Evolutionary conservation across 1,139 yeast species (phyloP), one percentile per base, ranked within the genome.

Genomic region (Meyerozyma sp.): DNA sequence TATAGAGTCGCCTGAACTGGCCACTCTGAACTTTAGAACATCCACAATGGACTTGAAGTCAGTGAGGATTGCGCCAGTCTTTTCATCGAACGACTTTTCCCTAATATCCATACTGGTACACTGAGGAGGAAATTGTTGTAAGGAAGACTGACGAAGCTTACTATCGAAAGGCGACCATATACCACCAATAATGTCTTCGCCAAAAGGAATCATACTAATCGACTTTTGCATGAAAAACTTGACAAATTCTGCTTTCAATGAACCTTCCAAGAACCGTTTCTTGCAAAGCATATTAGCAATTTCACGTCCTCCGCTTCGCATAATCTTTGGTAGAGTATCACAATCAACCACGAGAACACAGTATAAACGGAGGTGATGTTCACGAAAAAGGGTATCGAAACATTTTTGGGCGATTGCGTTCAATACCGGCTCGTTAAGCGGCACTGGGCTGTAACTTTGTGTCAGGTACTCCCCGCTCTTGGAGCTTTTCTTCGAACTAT

Each of bases 241-340:
- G 42, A 90, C 91, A 62, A 79, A 91, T 35, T 81, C 84, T 0
- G 95, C 85, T 27, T 80, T 76, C 30, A 93, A 67, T 9, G 78
- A 71, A 1, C 98, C 98, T 51, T 82, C 85, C 40, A 84, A 73
- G 56, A 90, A 90, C 51, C 80, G 76, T 54, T 87, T 81, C 50
- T 91, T 89, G 53, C 96, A 91, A 41, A 94, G 73, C 82, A 91
- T 88, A 53, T 91, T 93, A 2, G 98, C 98, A 52, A 93, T 86
- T 56, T 94, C 98, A 28, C 84, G 73, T 10, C 95, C 82, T 7
- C 96, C 96, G 62, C 89, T 82, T 55, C 94, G 70, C 59, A 82
- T 73, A 23, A 88, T 84, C 56, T 96, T 78, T 1, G 98, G 97
- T 32, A 94, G 70, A 0, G 91, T 75, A 49, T 88, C 90, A 32